Base-by-base conservation (phyloP, 129 eudicot genomes). In the Solidago caesia region DNA sequence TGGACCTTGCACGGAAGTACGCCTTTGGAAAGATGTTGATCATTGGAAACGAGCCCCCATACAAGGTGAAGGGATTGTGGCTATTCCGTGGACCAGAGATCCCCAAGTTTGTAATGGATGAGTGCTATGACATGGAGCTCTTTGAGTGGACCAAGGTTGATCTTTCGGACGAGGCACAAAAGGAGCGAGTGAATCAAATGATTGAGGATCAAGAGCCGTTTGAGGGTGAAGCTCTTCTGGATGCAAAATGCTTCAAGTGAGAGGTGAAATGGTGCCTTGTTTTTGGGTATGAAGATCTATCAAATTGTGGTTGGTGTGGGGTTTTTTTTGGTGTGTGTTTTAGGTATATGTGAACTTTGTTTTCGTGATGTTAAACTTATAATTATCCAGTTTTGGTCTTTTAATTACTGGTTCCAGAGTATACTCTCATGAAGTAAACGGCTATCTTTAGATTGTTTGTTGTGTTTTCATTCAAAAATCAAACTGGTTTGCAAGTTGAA, bases 21-120 rank as follows among this genome's bases (percentile, higher is more conserved):
- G 97, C 99, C 0, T 95, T 95, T 45, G 97, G 97, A 44, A 95
- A 94, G 86, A 95, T 95, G 99, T 75, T 91, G 68, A 68, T 91
- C 0, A 88, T 91, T 8, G 97, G 97, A 13, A 69, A 85, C 12
- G 92, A 86, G 80, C 74, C 92, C 13, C 97, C 97, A 10, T 91
- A 43, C 79, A 88, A 88, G 86, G 97, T 88, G 45, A 84, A 91
- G 87, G 97, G 97, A 5, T 52, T 91, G 76, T 91, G 97, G 97
- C 83, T 91, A 13, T 91, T 91, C 87, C 90, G 96, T 16, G 97
- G 97, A 5, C 80, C 70, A 4, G 96, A 88, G 51, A 86, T 91
- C 72, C 97, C 97, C 2, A 74, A 91, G 82, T 91, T 88, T 84
- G 84, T 91, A 0, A 70, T 88, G 73, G 96, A 91, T 6, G 96